Evolutionary conservation across 768 basidiomycete species (phyloP).

Genomic region (Mycena haematopus): DNA sequence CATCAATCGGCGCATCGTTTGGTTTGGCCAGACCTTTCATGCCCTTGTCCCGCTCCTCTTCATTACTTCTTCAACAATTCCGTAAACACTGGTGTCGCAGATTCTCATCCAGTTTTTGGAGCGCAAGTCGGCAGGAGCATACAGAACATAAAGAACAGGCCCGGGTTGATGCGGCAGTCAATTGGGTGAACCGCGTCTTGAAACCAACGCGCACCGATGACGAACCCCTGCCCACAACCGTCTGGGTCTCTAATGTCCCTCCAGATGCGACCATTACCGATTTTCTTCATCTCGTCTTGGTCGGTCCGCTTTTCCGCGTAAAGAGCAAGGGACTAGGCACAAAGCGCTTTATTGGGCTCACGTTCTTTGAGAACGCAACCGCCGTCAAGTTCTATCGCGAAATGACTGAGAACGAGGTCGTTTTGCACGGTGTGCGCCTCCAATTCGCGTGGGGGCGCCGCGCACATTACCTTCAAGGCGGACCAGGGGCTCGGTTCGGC

Average conservation of each 20-base stretch:
- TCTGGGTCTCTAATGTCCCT: conserved; percentile 5
- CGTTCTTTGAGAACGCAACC: conserved; percentile 11
- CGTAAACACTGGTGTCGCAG: neutral
- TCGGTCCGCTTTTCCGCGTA: conserved; percentile 12
- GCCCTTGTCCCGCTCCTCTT: neutral
- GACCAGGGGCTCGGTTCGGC: neutral
- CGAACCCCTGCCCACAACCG: neutral
- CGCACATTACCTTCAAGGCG: neutral
- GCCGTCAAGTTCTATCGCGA: conserved; percentile 18
- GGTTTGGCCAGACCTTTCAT: conserved; percentile 1
- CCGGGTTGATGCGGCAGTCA: neutral
- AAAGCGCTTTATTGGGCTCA: conserved; percentile 8
- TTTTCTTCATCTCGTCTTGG: conserved; percentile 11
- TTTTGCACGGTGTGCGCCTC: conserved; percentile 1
- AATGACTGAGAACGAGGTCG: conserved; percentile 7
- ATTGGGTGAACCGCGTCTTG: conserved; percentile 28
- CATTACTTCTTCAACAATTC: neutral
- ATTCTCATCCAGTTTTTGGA: neutral
- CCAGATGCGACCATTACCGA: conserved; percentile 1
- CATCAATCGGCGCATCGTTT: neutral
- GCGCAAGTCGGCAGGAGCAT: neutral
- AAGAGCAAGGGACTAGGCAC: neutral
- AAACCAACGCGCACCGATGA: neutral
- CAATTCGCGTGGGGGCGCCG: conserved; percentile 11
- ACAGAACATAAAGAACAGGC: neutral